Base-by-base conservation (phyloP, 805 yeast species). In the Saccharomycopsis oosterbeekiorum region DNA sequence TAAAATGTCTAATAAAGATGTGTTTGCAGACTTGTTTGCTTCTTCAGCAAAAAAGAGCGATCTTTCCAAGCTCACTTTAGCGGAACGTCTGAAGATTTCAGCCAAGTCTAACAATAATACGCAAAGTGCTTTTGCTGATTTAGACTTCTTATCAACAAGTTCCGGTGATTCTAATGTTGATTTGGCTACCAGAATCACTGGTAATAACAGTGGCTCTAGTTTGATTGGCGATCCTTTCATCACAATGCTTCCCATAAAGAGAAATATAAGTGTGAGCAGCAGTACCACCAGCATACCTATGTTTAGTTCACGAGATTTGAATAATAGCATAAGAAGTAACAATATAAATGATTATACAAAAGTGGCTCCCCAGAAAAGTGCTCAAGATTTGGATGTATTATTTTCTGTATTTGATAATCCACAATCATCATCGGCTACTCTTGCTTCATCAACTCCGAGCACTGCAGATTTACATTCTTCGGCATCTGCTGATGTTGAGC, bases 391-490 rank as follows among this genome's bases (percentile, higher is more conserved):
- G 15, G 75, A 71, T 54, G 71, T 69, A 47, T 66, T 72, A 12
- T 71, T 72, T 59, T 68, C 75, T 1, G 73, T 70, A 2, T 71
- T 72, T 56, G 71, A 72, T 60, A 61, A 61, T 36, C 60, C 67
- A 36, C 64, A 67, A 15, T 36, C 57, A 14, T 8, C 37, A 14
- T 24, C 59, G 26, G 15, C 34, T 47, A 10, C 53, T 24, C 15
- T 21, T 17, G 14, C 53, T 24, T 11, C 53, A 3, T 12, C 34
- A 3, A 21, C 34, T 47, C 15, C 8, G 3, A 12, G 19, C 10
- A 14, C 24, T 12, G 29, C 15, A 9, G n/a, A 21, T 47, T 21
- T 47, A 14, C 4, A 11, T 24, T 15, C 12, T 47, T 10, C 34
- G 11, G 34, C 2, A 47, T 12, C n/a, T 12, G n/a, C 3, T 8